phyloP scores from a whole-genome alignment of 2,329 filamentous ascomycete genomes.

The Sporothrix mexicana region DNA sequence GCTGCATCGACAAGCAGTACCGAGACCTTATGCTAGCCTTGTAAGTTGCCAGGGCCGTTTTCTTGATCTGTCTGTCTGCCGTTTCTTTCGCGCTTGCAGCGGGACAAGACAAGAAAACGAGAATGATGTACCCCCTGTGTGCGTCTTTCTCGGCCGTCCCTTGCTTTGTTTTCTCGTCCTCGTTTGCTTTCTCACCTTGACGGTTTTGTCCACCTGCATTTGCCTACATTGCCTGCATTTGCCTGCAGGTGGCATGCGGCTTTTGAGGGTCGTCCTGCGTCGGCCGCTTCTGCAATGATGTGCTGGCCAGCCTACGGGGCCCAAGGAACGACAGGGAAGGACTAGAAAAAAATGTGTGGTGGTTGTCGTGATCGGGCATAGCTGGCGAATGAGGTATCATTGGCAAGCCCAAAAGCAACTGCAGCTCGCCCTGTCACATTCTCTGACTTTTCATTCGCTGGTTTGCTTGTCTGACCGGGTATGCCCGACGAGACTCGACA shows the following conservation, averaged over 20 bases:
- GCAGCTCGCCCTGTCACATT: background rate
- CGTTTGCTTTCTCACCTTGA: background rate
- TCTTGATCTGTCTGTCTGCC: background rate
- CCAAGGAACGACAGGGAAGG: background rate
- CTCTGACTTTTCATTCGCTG: background rate
- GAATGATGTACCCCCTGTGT: background rate
- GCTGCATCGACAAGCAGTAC: slow-evolving; percentile 1
- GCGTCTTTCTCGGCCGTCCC: background rate
- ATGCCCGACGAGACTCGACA: background rate
- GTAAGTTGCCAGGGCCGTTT: background rate
- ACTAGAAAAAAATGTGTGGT: background rate
- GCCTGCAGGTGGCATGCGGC: slow-evolving; percentile 16
- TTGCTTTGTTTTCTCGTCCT: background rate
- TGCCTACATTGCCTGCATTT: too few species aligned
- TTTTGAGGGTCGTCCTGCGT: slow-evolving; percentile 13
- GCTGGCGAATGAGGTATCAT: background rate
- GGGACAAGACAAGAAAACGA: background rate
- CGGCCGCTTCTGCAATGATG: slow-evolving; percentile 31
- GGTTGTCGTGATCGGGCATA: slow-evolving; percentile 12
- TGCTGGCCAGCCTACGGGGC: slow-evolving; percentile 30
- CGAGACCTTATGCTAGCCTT: slow-evolving; percentile 17
- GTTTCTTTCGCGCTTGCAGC: slow-evolving; percentile 2
- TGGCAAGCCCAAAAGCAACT: background rate
- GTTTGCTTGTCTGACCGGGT: too few species aligned
- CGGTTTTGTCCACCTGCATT: slow-evolving; percentile 16